Base-by-base conservation (phyloP, 176 grass and related monocot species). In the Avena sativa region DNA sequence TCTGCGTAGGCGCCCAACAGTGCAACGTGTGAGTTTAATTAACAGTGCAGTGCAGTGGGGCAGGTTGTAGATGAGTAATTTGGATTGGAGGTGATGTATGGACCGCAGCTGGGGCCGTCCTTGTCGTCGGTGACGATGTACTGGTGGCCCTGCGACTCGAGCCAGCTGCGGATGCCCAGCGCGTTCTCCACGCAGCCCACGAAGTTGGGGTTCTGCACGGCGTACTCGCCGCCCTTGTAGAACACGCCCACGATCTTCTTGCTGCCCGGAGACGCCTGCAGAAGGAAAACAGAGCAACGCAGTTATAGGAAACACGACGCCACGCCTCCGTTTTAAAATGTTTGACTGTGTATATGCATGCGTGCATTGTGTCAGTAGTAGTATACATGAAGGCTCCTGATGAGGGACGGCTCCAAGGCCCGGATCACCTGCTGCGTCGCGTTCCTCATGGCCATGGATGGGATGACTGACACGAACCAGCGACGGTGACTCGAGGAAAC, bases 221-320 rank as follows among this genome's bases (percentile, higher is more conserved):
- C 92, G 44, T 97, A 94, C 61, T 97, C 88, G 36, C 93, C 89
- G 80, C 85, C 94, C 77, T 92, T 94, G 90, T 94, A 97, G 79
- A 97, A 97, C 53, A 97, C 94, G 47, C 94, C 94, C 44, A 97
- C 92, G 81, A 97, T 97, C 89, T 97, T 97, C 88, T 93, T 97
- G 83, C 92, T 85, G 12, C 80, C 88, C 19, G 89, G 23, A 2
- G 93, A 95, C 46, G 87, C 83, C 92, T 92, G 85, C 30, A 49
- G 17, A 11, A 81, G 3, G 6, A 8, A 52, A 15, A 51, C 61
- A 10, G n/a, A 68, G 59, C 78, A 47, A 12, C 8, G 13, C 55
- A 8, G 5, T 19, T 16, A 57, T 16, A 57, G 53, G 44, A 38
- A 38, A 38, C 38, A 38, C 38, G 5, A 38, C 38, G 5, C 38